Percentiles rank a stretch among this genome's conserved stretches.
Evolutionary conservation across 352 stramenopile genomes (phyloP).

Genomic region (Globisporangium mamillatum): DNA sequence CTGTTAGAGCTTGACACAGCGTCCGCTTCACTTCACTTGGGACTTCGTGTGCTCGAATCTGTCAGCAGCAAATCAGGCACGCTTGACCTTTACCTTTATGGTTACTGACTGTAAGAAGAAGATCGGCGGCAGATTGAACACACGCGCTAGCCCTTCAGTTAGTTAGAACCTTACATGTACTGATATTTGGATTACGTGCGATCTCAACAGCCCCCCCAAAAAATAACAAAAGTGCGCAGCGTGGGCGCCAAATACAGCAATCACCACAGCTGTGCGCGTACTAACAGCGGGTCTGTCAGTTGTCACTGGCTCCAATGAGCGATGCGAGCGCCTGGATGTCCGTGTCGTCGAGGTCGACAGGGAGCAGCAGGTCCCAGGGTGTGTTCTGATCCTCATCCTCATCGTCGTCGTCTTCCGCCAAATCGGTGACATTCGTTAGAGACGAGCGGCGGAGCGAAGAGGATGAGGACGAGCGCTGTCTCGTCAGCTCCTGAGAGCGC

Average conservation of each 20-base stretch:
- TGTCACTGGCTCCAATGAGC: slow-evolving; percentile 2
- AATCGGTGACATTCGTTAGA: slow-evolving; percentile 1
- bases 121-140: neutral
- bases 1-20: neutral
- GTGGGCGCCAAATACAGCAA: neutral
- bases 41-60: neutral
- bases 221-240: neutral
- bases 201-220: too few species aligned
- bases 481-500: neutral
- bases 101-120: neutral
- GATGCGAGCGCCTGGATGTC: slow-evolving; percentile 16
- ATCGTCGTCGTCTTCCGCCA: neutral
- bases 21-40: too few species aligned
- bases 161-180: neutral
- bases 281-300: neutral
- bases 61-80: neutral
- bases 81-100: neutral
- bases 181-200: neutral
- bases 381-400: neutral
- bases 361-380: slow-evolving; percentile 14
- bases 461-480: neutral
- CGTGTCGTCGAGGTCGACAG: slow-evolving; percentile 11
- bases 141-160: neutral
- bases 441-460: neutral
- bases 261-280: neutral